Conservation (phyloP, 306 rosid genomes). For the Senna siamea region DNA sequence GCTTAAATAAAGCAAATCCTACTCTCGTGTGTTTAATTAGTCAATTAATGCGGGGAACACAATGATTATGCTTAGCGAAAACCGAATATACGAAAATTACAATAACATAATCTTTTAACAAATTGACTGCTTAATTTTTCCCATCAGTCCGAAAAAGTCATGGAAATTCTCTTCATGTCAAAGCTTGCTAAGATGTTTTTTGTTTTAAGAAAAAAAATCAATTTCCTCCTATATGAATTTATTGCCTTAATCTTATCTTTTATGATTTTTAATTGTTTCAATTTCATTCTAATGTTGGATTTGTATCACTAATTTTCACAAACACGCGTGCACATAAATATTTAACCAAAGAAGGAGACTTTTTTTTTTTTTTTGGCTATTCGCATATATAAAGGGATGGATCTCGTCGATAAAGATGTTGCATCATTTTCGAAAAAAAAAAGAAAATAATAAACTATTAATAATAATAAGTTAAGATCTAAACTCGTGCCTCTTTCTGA, state of each 20-base stretch:
- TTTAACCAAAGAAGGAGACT: not conserved
- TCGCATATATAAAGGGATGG: not conserved
- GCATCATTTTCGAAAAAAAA: not conserved
- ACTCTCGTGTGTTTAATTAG: not conserved
- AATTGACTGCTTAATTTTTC: not conserved
- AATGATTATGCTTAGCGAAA: not conserved
- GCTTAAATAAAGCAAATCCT: not conserved
- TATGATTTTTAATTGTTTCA: no score
- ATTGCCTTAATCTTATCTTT: no score
- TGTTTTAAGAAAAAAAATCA: no score
- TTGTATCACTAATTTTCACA: constrained; percentile 4
- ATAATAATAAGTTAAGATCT: not conserved
- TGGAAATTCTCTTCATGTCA: not conserved
- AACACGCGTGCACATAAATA: not conserved
- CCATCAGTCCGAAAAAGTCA: not conserved
- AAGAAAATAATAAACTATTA: no score
- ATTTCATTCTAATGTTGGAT: no score
- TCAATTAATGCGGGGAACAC: not conserved
- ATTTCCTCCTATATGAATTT: no score
- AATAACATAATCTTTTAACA: not conserved
- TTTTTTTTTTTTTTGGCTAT: not conserved
- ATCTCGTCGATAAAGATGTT: not conserved
- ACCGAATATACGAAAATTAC: not conserved
- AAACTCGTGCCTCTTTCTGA: not conserved
- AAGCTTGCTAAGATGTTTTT: no score